Evolutionary conservation across 257 asterid species (phyloP).

Genomic region (Primulina tabacum): DNA sequence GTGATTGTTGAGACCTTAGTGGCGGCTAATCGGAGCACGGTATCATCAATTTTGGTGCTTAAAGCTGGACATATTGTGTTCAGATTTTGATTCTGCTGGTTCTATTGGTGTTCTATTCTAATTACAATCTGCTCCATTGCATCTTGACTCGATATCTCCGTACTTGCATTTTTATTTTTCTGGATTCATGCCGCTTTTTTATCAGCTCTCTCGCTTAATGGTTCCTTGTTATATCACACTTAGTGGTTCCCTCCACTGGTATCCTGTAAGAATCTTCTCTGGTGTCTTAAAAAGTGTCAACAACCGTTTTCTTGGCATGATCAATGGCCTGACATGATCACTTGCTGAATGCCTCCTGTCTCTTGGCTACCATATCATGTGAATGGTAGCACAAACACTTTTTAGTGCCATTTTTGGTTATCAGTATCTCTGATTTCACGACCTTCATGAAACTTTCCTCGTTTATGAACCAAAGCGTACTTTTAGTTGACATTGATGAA

Average conservation of each 20-base stretch:
- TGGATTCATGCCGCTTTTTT: slow-evolving; percentile 1
- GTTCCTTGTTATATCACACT: neutral
- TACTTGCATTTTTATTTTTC: neutral
- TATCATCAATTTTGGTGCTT: neutral
- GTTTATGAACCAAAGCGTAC: neutral
- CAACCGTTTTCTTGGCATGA: neutral
- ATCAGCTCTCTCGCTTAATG: slow-evolving; percentile 12
- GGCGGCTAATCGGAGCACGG: neutral
- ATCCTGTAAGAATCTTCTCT: slow-evolving; percentile 6
- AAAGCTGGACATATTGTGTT: neutral
- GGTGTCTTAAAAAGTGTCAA: neutral
- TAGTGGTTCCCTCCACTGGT: neutral
- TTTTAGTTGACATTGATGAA: neutral
- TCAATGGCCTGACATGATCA: neutral
- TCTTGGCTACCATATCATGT: neutral
- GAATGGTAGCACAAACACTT: neutral
- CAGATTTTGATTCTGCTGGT: slow-evolving; percentile 11
- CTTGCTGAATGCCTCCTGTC: neutral
- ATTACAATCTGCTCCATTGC: slow-evolving; percentile 5
- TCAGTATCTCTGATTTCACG: slow-evolving; percentile 7
- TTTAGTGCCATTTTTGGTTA: neutral
- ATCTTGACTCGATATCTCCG: neutral
- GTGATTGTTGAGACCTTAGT: neutral
- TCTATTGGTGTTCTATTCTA: neutral
- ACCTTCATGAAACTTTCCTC: neutral